Percentiles rank a stretch among this genome's conserved stretches.
Evolutionary conservation across 2,329 filamentous ascomycete species (phyloP).

Genomic region (Pezicula neosporulosa): DNA sequence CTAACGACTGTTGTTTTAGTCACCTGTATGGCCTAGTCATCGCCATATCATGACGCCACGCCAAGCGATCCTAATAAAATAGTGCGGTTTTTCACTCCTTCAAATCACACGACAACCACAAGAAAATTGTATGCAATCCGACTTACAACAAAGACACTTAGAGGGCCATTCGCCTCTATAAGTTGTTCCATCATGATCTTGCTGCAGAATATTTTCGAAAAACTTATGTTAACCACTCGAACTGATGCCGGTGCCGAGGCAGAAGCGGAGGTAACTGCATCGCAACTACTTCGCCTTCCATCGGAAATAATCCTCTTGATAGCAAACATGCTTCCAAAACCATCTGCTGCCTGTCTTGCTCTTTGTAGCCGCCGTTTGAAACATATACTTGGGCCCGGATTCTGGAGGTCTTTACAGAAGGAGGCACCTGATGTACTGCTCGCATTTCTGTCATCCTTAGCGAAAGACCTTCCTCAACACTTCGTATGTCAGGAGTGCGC

Average conservation of each 20-base stretch:
- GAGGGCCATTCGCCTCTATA: background rate
- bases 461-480: constrained; percentile 9
- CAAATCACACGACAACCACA: no score
- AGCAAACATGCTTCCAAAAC: constrained; percentile 10
- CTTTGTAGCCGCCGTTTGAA: constrained; percentile 8
- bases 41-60: no score
- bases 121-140: no score
- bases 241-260: background rate
- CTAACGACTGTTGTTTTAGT: no score
- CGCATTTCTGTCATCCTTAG: constrained; percentile 9
- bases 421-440: constrained; percentile 2
- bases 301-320: constrained; percentile 10
- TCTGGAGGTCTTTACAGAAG: constrained; percentile 6
- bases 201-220: constrained; percentile 1
- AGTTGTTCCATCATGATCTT: constrained; percentile 7
- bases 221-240: constrained; percentile 4
- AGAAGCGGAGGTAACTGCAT: background rate
- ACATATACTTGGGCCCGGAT: constrained; percentile 7
- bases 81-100: no score
- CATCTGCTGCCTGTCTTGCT: constrained; percentile 10
- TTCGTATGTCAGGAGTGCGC: constrained; percentile 11
- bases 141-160: no score
- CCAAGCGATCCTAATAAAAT: no score
- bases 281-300: constrained; percentile 10
- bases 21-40: no score